Conservation (phyloP, 2,329 filamentous ascomycete genomes). For the Sporothrix schenckii region DNA sequence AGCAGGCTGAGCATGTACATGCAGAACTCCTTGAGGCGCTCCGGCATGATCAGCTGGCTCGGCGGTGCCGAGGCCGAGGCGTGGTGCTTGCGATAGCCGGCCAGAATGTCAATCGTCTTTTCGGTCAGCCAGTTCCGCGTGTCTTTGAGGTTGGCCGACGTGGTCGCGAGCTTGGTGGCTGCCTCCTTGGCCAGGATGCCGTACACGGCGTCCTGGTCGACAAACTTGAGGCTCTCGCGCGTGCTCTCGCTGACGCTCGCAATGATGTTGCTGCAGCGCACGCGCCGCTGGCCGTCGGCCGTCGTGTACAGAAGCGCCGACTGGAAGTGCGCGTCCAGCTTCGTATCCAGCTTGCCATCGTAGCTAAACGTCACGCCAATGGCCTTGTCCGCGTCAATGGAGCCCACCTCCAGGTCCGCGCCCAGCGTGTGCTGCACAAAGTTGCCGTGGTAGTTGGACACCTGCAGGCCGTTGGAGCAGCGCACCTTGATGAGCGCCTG, state of each 20-base stretch:
- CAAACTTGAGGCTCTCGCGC: slow-evolving; percentile 83
- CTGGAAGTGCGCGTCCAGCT: slow-evolving; percentile 97
- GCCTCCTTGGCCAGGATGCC: slow-evolving; percentile 91
- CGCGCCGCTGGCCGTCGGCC: slow-evolving; percentile 81
- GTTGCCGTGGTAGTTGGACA: slow-evolving; percentile 92
- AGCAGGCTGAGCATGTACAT: slow-evolving; percentile 93
- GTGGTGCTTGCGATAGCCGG: slow-evolving; percentile 90
- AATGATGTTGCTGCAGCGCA: slow-evolving; percentile 90
- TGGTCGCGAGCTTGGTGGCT: slow-evolving; percentile 74
- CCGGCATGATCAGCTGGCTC: slow-evolving; percentile 90
- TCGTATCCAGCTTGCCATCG: slow-evolving; percentile 95
- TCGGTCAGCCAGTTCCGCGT: slow-evolving; percentile 82
- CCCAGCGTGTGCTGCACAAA: slow-evolving; percentile 95
- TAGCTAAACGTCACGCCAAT: slow-evolving; percentile 90
- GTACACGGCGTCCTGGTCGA: slow-evolving; percentile 93
- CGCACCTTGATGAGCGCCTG: slow-evolving; percentile 98
- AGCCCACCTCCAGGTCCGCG: slow-evolving; percentile 90
- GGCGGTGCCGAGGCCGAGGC: slow-evolving; percentile 80
- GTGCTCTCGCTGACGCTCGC: slow-evolving; percentile 87
- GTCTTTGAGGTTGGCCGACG: slow-evolving; percentile 77
- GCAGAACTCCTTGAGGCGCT: slow-evolving; percentile 92
- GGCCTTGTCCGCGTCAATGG: slow-evolving; percentile 91
- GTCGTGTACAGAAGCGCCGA: slow-evolving; percentile 93
- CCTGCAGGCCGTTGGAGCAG: slow-evolving; percentile 93
- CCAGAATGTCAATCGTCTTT: slow-evolving; percentile 89